phyloP scores from a whole-genome alignment of 768 basidiomycete species.

The Paxillus involutus region DNA sequence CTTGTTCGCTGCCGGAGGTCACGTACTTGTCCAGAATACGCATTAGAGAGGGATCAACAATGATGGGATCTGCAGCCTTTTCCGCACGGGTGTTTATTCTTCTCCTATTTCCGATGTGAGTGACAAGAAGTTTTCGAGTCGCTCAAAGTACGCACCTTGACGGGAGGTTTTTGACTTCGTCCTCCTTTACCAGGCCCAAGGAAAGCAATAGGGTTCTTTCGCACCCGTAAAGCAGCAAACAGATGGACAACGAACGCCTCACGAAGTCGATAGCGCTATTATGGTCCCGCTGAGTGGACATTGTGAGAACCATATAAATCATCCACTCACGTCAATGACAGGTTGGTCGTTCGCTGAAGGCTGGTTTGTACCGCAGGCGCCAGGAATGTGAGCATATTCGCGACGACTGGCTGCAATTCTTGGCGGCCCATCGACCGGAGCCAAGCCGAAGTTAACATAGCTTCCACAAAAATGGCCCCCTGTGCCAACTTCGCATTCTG shows the following conservation, averaged over 20 bases:
- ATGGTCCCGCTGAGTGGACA: background rate
- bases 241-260: constrained; percentile 58
- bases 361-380: constrained; percentile 37
- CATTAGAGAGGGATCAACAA: constrained; percentile 58
- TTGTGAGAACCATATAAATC: background rate
- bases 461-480: constrained; percentile 51
- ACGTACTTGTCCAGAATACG: constrained; percentile 53
- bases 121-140: background rate
- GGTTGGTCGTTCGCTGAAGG: constrained; percentile 30
- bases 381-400: constrained; percentile 47
- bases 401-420: constrained; percentile 52
- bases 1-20: constrained; percentile 44
- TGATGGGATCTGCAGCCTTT: constrained; percentile 54
- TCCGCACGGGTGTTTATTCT: constrained; percentile 44
- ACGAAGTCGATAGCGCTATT: constrained; percentile 49
- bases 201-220: constrained; percentile 47
- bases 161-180: constrained; percentile 51
- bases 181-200: constrained; percentile 45
- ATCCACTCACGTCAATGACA: constrained; percentile 39
- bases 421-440: constrained; percentile 57
- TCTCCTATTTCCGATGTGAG: constrained; percentile 37
- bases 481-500: constrained; percentile 43
- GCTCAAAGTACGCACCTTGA: constrained; percentile 46
- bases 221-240: constrained; percentile 67
- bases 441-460: constrained; percentile 59